Evolutionary conservation across 2,329 filamentous ascomycete species (phyloP), one percentile per base, ranked within the genome.

Genomic region (Fusarium floridanum): DNA sequence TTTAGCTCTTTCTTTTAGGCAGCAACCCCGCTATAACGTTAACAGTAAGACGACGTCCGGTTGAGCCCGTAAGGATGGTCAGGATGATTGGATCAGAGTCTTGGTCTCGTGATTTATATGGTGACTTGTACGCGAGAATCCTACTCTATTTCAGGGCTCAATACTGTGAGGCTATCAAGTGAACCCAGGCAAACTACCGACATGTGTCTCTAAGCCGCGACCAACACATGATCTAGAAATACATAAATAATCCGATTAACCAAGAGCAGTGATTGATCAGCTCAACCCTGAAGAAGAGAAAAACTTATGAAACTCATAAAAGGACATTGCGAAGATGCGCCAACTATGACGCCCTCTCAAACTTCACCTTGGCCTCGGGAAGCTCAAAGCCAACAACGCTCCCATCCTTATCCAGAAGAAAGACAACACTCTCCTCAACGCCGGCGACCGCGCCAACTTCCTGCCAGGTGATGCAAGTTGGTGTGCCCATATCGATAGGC

Each of bases 401-500:
- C 1, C 76, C 66, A 10, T 59, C 14, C 14, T 29, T 34, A 2
- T 60, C 50, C 1, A 67, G 5, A 0, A 4, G 39, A 24, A 78
- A 77, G 4, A 68, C 24, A 3, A 78, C 3, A 14, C 20, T 67
- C 0, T 67, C 27, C 16, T 78, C 72, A 3, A 48, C 22, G 0
- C 56, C 68, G 17, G 62, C 24, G 32, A 6, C 29, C 6, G 59
- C 70, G n/a, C 71, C 76, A 16, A 76, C 53, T 32, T 75, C 74
- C 22, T 78, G 77, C 76, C 80, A 83, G 0, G 79, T 82, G 24
- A 81, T 79, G 27, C 82, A 83, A 2, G 82, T 82, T 2, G 81
- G 82, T 4, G 81, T 83, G 1, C 79, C 81, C 71, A 66, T 73
- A 4, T 83, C 81, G 8, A 78, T 73, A 0, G 73, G 76, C 4